Evolutionary conservation across 75 land plant species (phyloP).

Genomic region (Selaginella tamariscina): DNA sequence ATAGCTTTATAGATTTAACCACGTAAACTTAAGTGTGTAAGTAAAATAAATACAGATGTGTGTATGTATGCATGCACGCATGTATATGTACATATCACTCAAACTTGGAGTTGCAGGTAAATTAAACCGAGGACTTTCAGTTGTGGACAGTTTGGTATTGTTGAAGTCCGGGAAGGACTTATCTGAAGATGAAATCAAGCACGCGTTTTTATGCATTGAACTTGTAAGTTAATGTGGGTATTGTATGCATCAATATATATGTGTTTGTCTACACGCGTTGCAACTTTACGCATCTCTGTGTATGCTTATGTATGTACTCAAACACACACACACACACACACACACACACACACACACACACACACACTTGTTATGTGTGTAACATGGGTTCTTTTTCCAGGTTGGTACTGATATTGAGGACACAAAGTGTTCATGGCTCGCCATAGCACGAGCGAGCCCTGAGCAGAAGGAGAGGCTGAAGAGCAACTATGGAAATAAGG

Average conservation of each 20-base stretch:
- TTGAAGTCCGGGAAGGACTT: conserved; percentile 54
- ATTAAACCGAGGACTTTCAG: conserved; percentile 85
- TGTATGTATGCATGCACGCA: too few species aligned
- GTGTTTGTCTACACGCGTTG: not conserved
- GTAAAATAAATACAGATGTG: not conserved
- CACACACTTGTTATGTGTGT: too few species aligned
- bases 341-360: too few species aligned
- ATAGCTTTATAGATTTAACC: not conserved
- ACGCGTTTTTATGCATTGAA: conserved; percentile 72
- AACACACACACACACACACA: not conserved
- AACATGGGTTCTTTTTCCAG: conserved; percentile 24
- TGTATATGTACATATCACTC: too few species aligned
- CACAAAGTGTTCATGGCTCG: conserved; percentile 98
- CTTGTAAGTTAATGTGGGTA: conserved; percentile 71
- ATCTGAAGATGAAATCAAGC: conserved; percentile 57
- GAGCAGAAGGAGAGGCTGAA: conserved; percentile 42
- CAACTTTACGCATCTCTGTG: not conserved
- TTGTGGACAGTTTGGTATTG: conserved; percentile 72
- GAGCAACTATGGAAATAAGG: conserved; percentile 65
- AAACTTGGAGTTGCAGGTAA: conserved; percentile 89
- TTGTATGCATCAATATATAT: not conserved
- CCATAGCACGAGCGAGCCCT: conserved; percentile 56
- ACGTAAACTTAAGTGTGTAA: conserved; percentile 9
- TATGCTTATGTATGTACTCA: conserved; percentile 13
- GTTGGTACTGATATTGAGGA: conserved; percentile 98